These are phyloP conservation scores for Tritrichomonas musculus DNA, from an alignment of 208 protist genomes.

Conservation along the genomic window DNA sequence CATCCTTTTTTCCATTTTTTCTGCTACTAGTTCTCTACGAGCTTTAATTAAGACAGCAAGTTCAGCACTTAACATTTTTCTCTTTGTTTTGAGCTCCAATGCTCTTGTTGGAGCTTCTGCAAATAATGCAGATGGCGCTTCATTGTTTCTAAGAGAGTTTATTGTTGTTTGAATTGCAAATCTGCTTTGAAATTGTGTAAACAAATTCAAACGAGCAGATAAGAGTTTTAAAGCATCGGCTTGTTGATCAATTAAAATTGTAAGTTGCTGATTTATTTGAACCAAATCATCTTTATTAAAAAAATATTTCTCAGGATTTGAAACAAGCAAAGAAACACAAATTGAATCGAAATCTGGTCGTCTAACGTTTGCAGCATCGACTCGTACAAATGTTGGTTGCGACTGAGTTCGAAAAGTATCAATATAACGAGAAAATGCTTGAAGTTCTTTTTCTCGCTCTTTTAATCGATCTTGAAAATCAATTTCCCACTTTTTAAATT, in stretches of 20 bases:
- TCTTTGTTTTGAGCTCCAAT: background rate
- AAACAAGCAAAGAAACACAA: background rate
- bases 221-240: background rate
- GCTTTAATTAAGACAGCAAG: background rate
- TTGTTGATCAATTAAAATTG: background rate
- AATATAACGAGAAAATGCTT: background rate
- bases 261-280: background rate
- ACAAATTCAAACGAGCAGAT: background rate
- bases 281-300: background rate
- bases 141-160: background rate
- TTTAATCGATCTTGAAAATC: conserved; percentile 17
- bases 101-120: background rate
- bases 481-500: background rate
- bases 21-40: background rate
- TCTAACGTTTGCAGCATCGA: background rate
- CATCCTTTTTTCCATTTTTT: background rate
- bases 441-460: conserved; percentile 20
- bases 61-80: background rate
- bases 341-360: background rate
- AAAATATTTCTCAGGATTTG: background rate
- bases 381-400: conserved; percentile 2
- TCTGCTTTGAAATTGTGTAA: background rate
- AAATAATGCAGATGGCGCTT: background rate
- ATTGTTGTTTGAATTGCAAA: background rate
- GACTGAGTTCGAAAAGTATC: background rate